These are phyloP conservation scores for Allium cepa DNA, from an alignment of 106 monocot genomes.

Conservation along the genomic window DNA sequence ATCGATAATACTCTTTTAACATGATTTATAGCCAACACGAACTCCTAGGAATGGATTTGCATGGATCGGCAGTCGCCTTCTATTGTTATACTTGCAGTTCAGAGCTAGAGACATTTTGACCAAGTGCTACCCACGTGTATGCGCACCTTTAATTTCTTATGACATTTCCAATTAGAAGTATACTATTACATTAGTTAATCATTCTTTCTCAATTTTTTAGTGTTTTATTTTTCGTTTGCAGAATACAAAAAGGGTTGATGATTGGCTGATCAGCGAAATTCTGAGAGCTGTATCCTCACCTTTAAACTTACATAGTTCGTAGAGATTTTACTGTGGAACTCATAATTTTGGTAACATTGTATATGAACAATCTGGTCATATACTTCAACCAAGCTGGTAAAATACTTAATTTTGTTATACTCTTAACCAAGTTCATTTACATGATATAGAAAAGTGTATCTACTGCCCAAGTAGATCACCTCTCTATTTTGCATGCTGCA, in stretches of 20 bases:
- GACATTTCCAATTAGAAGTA: background rate
- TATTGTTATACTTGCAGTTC: slow-evolving; percentile 54
- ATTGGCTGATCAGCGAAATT: slow-evolving; percentile 58
- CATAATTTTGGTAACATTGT: too few species aligned
- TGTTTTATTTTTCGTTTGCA: slow-evolving; percentile 19
- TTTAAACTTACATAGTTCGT: too few species aligned
- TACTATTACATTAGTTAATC: background rate
- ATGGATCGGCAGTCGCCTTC: slow-evolving; percentile 47
- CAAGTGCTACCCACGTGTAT: slow-evolving; percentile 72
- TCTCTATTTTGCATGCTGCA: too few species aligned
- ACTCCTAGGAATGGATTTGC: slow-evolving; percentile 46
- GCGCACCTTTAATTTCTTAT: slow-evolving; percentile 7
- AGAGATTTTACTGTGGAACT: too few species aligned
- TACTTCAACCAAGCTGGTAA: too few species aligned
- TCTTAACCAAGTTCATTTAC: too few species aligned
- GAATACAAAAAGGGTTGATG: slow-evolving; percentile 60
- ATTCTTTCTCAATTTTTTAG: too few species aligned
- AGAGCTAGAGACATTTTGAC: slow-evolving; percentile 42
- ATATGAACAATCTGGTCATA: too few species aligned
- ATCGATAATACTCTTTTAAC: background rate
- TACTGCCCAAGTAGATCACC: too few species aligned
- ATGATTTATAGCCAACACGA: slow-evolving; percentile 25
- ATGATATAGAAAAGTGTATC: too few species aligned
- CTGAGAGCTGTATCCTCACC: slow-evolving; percentile 88
- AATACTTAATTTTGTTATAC: too few species aligned